Evolutionary conservation across 805 yeast genomes (phyloP).

Genomic region (Saccharomycopsis capsularis): DNA sequence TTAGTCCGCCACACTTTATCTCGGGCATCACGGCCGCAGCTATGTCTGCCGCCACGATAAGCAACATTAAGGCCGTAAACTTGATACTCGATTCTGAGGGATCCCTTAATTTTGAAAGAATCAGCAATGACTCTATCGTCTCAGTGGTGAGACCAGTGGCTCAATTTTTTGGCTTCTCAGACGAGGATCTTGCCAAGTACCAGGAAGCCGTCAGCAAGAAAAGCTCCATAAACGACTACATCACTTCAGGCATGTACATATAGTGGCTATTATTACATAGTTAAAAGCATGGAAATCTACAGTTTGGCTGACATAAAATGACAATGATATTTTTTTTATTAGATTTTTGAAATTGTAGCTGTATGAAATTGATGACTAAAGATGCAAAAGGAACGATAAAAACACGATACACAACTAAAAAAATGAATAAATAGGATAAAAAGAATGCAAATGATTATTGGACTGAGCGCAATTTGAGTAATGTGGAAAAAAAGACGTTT

Average conservation of each 20-base stretch:
- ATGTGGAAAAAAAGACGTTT: no score
- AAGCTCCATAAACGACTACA: conserved; percentile 4
- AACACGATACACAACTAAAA: no score
- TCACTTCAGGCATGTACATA: conserved; percentile 15
- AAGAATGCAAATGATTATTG: no score
- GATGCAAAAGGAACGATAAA: no score
- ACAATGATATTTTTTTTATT: no score
- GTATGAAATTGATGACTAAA: no score
- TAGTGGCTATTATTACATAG: no score
- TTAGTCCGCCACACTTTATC: conserved; percentile 56
- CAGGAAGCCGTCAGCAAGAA: not conserved
- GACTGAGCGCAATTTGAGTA: no score
- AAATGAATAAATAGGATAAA: no score
- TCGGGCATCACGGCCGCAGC: conserved; percentile 51
- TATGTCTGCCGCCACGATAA: conserved; percentile 25
- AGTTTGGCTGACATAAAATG: no score
- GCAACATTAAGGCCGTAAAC: conserved; percentile 8
- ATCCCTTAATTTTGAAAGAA: conserved; percentile 50
- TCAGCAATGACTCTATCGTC: conserved; percentile 25
- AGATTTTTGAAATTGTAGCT: no score
- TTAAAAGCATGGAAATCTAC: no score
- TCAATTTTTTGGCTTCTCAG: not conserved
- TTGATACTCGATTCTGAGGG: conserved; percentile 53
- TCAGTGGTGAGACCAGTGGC: conserved; percentile 1
- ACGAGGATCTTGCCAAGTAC: not conserved